phyloP scores from a whole-genome alignment of 2,329 filamentous ascomycete species.

The Colletotrichum tamarilloi region DNA sequence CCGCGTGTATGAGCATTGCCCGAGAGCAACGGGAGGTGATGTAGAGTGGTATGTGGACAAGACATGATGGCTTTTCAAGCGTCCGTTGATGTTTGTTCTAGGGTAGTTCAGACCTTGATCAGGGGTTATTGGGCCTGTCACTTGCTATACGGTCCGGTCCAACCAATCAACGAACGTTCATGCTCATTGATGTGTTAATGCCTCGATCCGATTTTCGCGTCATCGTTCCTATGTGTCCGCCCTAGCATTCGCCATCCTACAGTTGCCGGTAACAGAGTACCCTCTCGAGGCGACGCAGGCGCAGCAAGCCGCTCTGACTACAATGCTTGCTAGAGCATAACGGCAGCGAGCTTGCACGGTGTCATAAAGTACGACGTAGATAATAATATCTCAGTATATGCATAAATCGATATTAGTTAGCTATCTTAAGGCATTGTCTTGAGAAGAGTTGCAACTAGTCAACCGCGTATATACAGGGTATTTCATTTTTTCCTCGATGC shows the following conservation, averaged over 20 bases:
- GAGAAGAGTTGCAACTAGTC: neutral
- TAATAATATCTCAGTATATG: neutral
- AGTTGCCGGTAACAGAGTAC: neutral
- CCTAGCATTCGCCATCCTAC: neutral
- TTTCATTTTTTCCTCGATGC: neutral
- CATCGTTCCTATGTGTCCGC: neutral
- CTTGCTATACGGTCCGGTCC: neutral
- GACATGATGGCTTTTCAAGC: conserved; percentile 3
- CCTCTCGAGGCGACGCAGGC: neutral
- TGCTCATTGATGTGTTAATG: neutral
- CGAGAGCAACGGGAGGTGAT: neutral
- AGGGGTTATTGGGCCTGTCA: neutral
- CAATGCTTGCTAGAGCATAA: neutral
- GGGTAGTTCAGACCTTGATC: neutral
- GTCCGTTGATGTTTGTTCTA: neutral
- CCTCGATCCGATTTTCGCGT: too few species aligned
- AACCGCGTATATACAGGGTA: neutral
- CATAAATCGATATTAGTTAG: too few species aligned
- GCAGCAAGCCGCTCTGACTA: neutral
- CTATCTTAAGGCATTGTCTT: neutral
- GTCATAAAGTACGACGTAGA: neutral
- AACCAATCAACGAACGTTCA: conserved; percentile 4
- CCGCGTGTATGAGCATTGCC: neutral
- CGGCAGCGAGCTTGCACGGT: neutral
- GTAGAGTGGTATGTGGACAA: neutral